A percentile compares a stretch with the other conserved stretches of the same genome.
These are phyloP conservation scores for Agaricus subrufescens DNA, from an alignment of 768 basidiomycete species.

Conservation along the genomic window DNA sequence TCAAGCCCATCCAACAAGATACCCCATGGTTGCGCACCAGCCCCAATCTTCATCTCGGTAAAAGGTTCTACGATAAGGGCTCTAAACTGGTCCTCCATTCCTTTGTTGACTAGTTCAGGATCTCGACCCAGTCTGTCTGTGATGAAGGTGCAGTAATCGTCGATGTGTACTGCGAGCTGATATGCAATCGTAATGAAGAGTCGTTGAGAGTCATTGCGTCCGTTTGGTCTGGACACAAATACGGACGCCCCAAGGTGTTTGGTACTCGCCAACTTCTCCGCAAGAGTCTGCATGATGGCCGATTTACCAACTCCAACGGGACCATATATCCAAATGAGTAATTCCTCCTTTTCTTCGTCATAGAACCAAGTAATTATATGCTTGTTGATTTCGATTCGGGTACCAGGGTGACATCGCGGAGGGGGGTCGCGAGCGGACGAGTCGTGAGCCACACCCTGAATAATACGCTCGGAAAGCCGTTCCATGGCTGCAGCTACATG, in stretches of 20 bases:
- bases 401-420: conserved; percentile 1
- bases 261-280: not conserved
- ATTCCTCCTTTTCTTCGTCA: not conserved
- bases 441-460: not conserved
- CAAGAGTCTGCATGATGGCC: conserved; percentile 5
- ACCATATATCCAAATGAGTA: conserved; percentile 3
- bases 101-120: not conserved
- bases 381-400: not conserved
- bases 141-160: not conserved
- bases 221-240: conserved; percentile 1
- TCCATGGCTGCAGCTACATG: not conserved
- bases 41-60: not conserved
- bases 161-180: not conserved
- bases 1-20: conserved; percentile 1
- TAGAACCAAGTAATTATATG: not conserved
- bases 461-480: not conserved
- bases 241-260: not conserved
- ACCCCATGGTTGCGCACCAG: not conserved
- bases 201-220: not conserved
- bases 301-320: conserved; percentile 10
- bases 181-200: not conserved
- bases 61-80: not conserved
- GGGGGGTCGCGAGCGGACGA: not conserved
- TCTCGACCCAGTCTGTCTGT: not conserved
- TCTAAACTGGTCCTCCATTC: not conserved